phyloP scores from a whole-genome alignment of 495 filamentous ascomycete species.

The Aspergillus nanangensis region DNA sequence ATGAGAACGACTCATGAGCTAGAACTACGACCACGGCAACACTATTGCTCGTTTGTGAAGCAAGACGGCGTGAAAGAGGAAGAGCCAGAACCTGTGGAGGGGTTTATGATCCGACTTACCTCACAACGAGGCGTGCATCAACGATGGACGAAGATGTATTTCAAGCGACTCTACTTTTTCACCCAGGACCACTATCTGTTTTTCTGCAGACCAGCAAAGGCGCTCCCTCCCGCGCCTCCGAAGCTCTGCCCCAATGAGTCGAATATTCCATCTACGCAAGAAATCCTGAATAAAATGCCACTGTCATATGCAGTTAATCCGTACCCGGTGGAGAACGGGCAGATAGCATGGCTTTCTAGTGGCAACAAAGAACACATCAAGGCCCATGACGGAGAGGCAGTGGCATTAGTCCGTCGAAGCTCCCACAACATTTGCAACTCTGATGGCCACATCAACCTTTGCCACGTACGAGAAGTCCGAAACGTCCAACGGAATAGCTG shows the following conservation, averaged over 20 bases:
- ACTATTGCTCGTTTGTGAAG: slow-evolving; percentile 57
- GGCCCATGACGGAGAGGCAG: slow-evolving; percentile 56
- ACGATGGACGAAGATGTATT: slow-evolving; percentile 60
- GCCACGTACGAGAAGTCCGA: slow-evolving; percentile 53
- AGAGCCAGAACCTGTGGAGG: slow-evolving; percentile 66
- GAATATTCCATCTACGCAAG: slow-evolving; percentile 48
- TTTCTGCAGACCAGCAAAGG: slow-evolving; percentile 63
- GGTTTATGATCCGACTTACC: slow-evolving; percentile 67
- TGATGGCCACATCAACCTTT: slow-evolving; percentile 67
- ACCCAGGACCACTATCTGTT: slow-evolving; percentile 65
- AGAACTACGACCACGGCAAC: slow-evolving; percentile 65
- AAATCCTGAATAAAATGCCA: slow-evolving; percentile 56
- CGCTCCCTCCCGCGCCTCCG: slow-evolving; percentile 63
- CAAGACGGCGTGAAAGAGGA: slow-evolving; percentile 33
- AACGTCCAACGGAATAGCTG: slow-evolving; percentile 46
- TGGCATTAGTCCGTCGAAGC: slow-evolving; percentile 57
- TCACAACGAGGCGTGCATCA: slow-evolving; percentile 59
- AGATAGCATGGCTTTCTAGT: slow-evolving; percentile 56
- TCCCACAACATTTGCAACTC: slow-evolving; percentile 53
- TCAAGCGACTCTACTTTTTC: slow-evolving; percentile 67
- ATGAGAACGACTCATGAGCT: slow-evolving; percentile 73
- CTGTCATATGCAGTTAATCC: slow-evolving; percentile 62
- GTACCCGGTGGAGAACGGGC: slow-evolving; percentile 49
- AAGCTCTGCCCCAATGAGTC: slow-evolving; percentile 38
- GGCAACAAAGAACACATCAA: slow-evolving; percentile 38